These are phyloP conservation scores for Chaetomium strumarium DNA, from an alignment of 2,329 filamentous ascomycete species.

Conservation along the genomic window DNA sequence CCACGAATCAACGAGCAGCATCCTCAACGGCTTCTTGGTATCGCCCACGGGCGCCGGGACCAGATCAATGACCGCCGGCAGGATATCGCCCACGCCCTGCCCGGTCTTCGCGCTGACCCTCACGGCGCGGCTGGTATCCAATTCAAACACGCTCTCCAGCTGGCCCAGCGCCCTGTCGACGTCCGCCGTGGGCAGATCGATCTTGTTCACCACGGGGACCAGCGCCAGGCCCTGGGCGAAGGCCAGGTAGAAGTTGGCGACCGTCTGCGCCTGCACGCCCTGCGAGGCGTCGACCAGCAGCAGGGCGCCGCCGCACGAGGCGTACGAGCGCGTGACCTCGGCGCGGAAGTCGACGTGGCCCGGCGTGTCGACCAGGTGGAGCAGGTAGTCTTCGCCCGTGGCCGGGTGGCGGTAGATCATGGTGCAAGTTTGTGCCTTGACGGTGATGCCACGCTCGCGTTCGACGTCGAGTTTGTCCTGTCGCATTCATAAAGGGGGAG, in stretches of 20 bases:
- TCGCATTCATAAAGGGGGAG: background rate
- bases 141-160: conserved; percentile 79
- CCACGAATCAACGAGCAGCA: conserved; percentile 95
- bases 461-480: conserved; percentile 93
- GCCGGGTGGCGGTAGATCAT: conserved; percentile 84
- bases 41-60: conserved; percentile 79
- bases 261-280: conserved; percentile 94
- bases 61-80: conserved; percentile 79
- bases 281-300: conserved; percentile 94
- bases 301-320: conserved; percentile 87
- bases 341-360: conserved; percentile 97
- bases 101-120: conserved; percentile 90
- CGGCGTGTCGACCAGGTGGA: conserved; percentile 94
- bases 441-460: conserved; percentile 90
- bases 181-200: conserved; percentile 87
- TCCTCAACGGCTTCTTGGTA: conserved; percentile 63
- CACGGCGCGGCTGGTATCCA: conserved; percentile 53
- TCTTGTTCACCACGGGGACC: conserved; percentile 93
- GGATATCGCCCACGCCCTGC: conserved; percentile 72
- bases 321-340: conserved; percentile 92
- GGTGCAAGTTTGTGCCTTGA: conserved; percentile 96
- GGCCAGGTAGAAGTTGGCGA: conserved; percentile 96
- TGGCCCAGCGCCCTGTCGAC: conserved; percentile 80
- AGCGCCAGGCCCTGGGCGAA: conserved; percentile 85
- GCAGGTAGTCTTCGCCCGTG: conserved; percentile 73